These are phyloP conservation scores for Veloporphyrellus conicus DNA, from an alignment of 1,284 basidiomycete genomes.

Conservation along the genomic window DNA sequence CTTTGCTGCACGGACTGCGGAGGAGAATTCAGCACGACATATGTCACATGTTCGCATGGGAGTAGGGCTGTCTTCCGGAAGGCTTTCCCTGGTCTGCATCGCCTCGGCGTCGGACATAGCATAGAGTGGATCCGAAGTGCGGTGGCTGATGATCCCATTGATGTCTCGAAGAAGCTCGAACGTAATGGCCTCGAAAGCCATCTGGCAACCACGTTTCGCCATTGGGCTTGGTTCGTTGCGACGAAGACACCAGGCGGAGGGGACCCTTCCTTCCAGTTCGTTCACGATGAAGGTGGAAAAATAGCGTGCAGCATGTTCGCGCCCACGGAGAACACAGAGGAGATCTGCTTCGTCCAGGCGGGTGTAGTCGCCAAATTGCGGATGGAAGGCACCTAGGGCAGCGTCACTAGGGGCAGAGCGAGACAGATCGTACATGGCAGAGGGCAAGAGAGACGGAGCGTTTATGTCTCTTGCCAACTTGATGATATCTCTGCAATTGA, in stretches of 20 bases:
- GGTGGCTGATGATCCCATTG: slow-evolving; percentile 61
- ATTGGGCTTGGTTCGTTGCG: slow-evolving; percentile 42
- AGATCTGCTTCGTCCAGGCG: slow-evolving; percentile 52
- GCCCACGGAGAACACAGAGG: slow-evolving; percentile 55
- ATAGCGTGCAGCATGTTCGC: slow-evolving; percentile 65
- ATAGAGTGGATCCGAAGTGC: slow-evolving; percentile 64
- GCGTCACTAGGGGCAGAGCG: slow-evolving; percentile 44
- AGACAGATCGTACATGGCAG: slow-evolving; percentile 53
- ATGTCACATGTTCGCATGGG: slow-evolving; percentile 58
- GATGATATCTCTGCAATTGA: slow-evolving; percentile 45
- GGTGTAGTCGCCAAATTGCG: slow-evolving; percentile 23
- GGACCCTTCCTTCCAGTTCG: slow-evolving; percentile 58
- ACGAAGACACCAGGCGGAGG: slow-evolving; percentile 49
- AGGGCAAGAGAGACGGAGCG: slow-evolving; percentile 39
- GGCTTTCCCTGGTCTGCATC: slow-evolving; percentile 55
- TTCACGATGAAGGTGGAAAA: slow-evolving; percentile 70
- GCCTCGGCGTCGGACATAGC: slow-evolving; percentile 60
- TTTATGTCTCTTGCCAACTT: slow-evolving; percentile 41
- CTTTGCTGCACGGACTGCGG: slow-evolving; percentile 51
- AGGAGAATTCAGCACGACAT: slow-evolving; percentile 57
- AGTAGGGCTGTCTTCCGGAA: slow-evolving; percentile 39
- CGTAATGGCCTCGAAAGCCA: slow-evolving; percentile 65
- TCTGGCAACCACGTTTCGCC: slow-evolving; percentile 53
- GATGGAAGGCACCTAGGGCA: slow-evolving; percentile 32
- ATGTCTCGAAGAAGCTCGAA: slow-evolving; percentile 67